phyloP scores from a whole-genome alignment of 306 rosid species.

The Cicer yamashitae region DNA sequence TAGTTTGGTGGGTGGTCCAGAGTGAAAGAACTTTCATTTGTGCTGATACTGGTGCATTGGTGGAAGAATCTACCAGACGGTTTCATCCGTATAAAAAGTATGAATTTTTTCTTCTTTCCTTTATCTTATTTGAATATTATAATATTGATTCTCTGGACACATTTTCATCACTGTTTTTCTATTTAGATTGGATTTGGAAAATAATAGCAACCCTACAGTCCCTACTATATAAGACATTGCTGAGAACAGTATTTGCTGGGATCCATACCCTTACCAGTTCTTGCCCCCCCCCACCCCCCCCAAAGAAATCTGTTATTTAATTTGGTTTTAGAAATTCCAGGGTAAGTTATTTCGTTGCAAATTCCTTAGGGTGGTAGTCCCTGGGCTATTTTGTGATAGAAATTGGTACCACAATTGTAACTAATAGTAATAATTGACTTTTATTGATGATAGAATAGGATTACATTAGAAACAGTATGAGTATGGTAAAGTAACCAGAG shows the following conservation, averaged over 20 bases:
- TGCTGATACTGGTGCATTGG: conserved; percentile 89
- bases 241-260: conserved; percentile 9
- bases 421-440: too few relatives aligned
- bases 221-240: conserved; percentile 19
- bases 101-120: conserved; percentile 38
- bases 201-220: conserved; percentile 26
- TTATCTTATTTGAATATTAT: conserved; percentile 28
- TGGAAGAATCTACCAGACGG: conserved; percentile 60
- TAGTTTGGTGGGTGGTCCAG: conserved; percentile 63
- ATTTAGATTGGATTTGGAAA: conserved; percentile 23
- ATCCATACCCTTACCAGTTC: conserved; percentile 22
- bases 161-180: background rate
- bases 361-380: background rate
- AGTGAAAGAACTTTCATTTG: conserved; percentile 79
- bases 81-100: conserved; percentile 78
- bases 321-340: conserved; percentile 15
- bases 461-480: too few relatives aligned
- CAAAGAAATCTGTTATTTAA: conserved; percentile 11
- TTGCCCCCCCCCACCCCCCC: background rate
- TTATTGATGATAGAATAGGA: too few relatives aligned
- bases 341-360: conserved; percentile 24
- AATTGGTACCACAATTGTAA: too few relatives aligned
- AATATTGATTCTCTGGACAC: conserved; percentile 4
- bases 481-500: too few relatives aligned
- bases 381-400: background rate